Conservation (phyloP, 192 early-diverging fungal species). For the Gryganskiella cystojenkinii region DNA sequence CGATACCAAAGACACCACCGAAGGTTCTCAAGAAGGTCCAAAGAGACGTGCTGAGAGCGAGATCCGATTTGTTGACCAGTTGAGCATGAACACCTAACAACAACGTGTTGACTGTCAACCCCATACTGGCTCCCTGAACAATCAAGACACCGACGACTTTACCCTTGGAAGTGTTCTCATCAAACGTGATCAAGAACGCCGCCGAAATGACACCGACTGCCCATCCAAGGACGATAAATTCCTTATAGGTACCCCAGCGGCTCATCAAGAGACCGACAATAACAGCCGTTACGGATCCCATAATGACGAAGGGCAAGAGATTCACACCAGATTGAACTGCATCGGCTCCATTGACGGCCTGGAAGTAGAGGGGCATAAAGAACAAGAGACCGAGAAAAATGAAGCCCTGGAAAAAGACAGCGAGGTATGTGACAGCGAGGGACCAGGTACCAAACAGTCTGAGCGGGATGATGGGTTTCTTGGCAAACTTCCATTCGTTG, state of each 20-base stretch:
- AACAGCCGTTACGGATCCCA: slow-evolving; percentile 16
- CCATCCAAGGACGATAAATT: slow-evolving; percentile 41
- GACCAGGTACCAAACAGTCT: slow-evolving; percentile 72
- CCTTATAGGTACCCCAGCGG: slow-evolving; percentile 50
- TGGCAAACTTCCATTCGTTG: slow-evolving; percentile 74
- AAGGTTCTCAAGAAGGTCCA: slow-evolving; percentile 59
- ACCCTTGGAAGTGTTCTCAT: slow-evolving; percentile 36
- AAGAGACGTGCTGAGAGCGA: slow-evolving; percentile 49
- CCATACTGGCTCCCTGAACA: slow-evolving; percentile 35
- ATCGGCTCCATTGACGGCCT: slow-evolving; percentile 77
- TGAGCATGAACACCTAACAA: slow-evolving; percentile 44
- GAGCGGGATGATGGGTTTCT: slow-evolving; percentile 81
- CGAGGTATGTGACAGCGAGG: slow-evolving; percentile 66
- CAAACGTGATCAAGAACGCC: slow-evolving; percentile 34
- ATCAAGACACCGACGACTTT: slow-evolving; percentile 17
- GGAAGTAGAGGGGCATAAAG: slow-evolving; percentile 85
- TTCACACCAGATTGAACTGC: slow-evolving; percentile 81
- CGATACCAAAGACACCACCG: slow-evolving; percentile 65
- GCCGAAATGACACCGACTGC: slow-evolving; percentile 1
- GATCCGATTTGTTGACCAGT: slow-evolving; percentile 32
- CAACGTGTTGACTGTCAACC: slow-evolving; percentile 35
- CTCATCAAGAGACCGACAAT: slow-evolving; percentile 36
- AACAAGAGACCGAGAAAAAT: slow-evolving; percentile 71
- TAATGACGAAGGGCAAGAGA: slow-evolving; percentile 75
- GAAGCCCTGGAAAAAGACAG: slow-evolving; percentile 72